phyloP scores from a whole-genome alignment of 257 asterid species.

The Cynanchum wilfordii region DNA sequence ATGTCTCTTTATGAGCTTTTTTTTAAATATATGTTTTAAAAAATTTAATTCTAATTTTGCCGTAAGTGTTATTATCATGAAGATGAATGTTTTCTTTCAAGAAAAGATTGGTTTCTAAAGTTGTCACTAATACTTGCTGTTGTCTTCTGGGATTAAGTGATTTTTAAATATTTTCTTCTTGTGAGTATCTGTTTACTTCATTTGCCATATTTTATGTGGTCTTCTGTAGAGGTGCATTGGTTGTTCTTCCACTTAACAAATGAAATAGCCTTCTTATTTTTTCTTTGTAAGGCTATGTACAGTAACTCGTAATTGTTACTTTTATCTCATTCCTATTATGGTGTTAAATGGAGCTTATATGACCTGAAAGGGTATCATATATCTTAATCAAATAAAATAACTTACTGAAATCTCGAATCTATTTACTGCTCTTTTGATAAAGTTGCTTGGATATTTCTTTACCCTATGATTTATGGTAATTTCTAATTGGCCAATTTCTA shows the following conservation, averaged over 20 bases:
- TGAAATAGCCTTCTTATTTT: not conserved
- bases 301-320: too few relatives aligned
- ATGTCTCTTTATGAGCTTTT: not conserved
- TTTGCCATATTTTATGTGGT: not conserved
- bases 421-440: not conserved
- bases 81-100: not conserved
- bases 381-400: not conserved
- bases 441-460: not conserved
- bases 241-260: not conserved
- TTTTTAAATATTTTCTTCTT: not conserved
- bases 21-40: too few relatives aligned
- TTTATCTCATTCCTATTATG: too few relatives aligned
- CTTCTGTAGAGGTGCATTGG: not conserved
- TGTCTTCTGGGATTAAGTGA: not conserved
- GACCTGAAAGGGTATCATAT: not conserved
- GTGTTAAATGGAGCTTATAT: too few relatives aligned
- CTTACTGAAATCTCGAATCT: not conserved
- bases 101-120: not conserved
- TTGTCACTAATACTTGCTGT: not conserved
- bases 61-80: not conserved
- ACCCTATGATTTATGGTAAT: not conserved
- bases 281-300: not conserved
- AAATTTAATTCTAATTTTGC: not conserved
- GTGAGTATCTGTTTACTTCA: not conserved
- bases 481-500: not conserved